Base-by-base conservation (phyloP, 78 protist species). In the Isochrysis galbana region DNA sequence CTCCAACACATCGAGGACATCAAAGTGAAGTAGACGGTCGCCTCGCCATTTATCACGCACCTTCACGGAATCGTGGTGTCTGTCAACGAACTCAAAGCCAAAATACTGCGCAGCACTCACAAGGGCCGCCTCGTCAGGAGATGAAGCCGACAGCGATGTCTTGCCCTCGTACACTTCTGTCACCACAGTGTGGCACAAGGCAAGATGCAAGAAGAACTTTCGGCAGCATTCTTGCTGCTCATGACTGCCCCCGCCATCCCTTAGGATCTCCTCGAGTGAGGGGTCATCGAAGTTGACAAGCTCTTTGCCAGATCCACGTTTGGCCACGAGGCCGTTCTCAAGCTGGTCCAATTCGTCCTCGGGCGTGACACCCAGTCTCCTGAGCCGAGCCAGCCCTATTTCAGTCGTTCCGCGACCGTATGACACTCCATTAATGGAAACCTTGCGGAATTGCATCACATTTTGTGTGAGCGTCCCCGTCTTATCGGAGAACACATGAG, bases 391-490 rank as follows among this genome's bases (percentile, higher is more conserved):
- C 48, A 41, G 46, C 36, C 32, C 84, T 41, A 83, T 83, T 21
- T 44, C 89, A 7, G 72, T 48, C 44, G 1, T 7, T 42, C 67
- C 90, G 44, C 32, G 26, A 38, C 78, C 84, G 48, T 90, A 70
- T 17, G 46, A n/a, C 34, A 32, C 21, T 22, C 92, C 92, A 55
- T 10, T 61, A 26, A 90, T n/a, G 14, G 36, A 46, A 36, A 44
- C 72, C 29, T 23, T 5, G 23, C 41, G 41, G 29, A 94, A 74
- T 36, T 51, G n/a, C 99, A 98, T 98, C 69, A 67, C 86, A 91
- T 98, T 98, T 25, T 87, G 84, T 2, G 99, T 98, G 82, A 98
- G 96, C 42, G 99, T 98, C 51, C 99, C 99, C 1, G 99, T 98
- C 93, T 98, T 98, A 89, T 98, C 99, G n/a, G 96, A 87, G 94